Percentiles rank a stretch among this genome's conserved stretches.
These are phyloP conservation scores for Phycomyces blakesleeanus DNA, from an alignment of 192 early-diverging fungal genomes.

Conservation along the genomic window DNA sequence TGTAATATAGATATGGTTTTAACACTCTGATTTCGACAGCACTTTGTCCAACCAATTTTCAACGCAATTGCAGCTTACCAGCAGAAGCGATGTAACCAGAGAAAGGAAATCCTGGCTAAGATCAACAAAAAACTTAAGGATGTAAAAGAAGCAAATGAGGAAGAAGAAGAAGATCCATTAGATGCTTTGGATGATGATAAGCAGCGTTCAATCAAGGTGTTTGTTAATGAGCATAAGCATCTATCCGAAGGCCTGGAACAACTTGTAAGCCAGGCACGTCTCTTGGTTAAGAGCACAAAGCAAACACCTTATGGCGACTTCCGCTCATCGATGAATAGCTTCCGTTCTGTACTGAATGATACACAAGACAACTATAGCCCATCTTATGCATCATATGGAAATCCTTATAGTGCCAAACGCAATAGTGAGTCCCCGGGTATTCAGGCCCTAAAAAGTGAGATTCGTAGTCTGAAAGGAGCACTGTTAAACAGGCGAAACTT, in stretches of 20 bases:
- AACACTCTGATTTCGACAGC: not conserved
- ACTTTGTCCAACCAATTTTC: conserved; percentile 19
- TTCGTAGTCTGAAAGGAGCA: conserved; percentile 43
- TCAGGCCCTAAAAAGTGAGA: conserved; percentile 44
- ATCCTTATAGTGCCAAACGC: not conserved
- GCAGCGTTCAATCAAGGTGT: conserved; percentile 11
- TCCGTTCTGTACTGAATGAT: not conserved
- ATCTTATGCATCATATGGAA: not conserved
- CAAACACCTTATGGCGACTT: not conserved
- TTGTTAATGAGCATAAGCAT: conserved; percentile 1
- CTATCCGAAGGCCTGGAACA: not conserved
- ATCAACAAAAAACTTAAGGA: conserved; percentile 1
- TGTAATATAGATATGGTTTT: not conserved
- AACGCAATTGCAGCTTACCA: conserved; percentile 13
- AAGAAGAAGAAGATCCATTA: conserved; percentile 2
- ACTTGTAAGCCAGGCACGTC: not conserved
- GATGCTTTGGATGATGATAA: not conserved
- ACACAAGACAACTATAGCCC: not conserved
- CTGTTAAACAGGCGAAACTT: conserved; percentile 49
- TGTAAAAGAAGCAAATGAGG: not conserved
- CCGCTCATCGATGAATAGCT: not conserved
- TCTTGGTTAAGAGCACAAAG: not conserved
- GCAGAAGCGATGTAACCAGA: conserved; percentile 14
- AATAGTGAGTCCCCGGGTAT: conserved; percentile 17
- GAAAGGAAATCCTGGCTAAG: not conserved